Evolutionary conservation across 1,284 basidiomycete species (phyloP), one percentile per base, ranked within the genome.

Genomic region (Moniliella sp.): DNA sequence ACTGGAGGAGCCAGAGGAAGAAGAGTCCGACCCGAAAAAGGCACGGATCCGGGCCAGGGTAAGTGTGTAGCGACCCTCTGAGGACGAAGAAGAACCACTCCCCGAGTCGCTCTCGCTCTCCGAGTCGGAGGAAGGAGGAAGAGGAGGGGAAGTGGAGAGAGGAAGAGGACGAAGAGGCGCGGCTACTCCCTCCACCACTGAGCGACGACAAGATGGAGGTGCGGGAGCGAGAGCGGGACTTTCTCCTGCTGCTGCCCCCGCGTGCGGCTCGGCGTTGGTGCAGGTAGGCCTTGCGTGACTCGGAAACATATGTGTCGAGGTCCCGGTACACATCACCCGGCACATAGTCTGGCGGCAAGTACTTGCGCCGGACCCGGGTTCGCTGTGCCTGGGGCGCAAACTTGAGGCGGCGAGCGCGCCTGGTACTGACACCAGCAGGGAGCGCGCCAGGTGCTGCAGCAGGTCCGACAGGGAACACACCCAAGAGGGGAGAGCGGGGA

Each of bases 341-440:
- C 13, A 55, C 46, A 30, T 44, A 59, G 28, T 40, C 40, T 5
- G 33, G 27, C 2, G 56, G 56, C 19, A 59, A 32, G 29, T 59
- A 53, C 21, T 49, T 40, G n/a, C 44, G 46, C 12, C 44, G 42
- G 5, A 59, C 30, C 8, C 47, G 39, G 28, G 33, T 37, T 28
- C 46, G 40, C 34, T 53, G 42, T 7, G 50, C n/a, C n/a, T n/a
- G n/a, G n/a, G n/a, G 46, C 8, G 56, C 56, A 38, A 58, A 58
- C 2, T 50, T 9, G 5, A 31, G 29, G 1, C 29, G 17, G 5
- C 18, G 18, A 5, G 18, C 17, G n/a, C 29, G n/a, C n/a, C n/a
- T n/a, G n/a, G n/a, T n/a, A n/a, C n/a, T n/a, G n/a, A n/a, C n/a
- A n/a, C n/a, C n/a, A n/a, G n/a, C n/a, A n/a, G n/a, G n/a, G n/a